phyloP scores from a whole-genome alignment of 1,139 yeast species.

The Zygoascus hellenicus region DNA sequence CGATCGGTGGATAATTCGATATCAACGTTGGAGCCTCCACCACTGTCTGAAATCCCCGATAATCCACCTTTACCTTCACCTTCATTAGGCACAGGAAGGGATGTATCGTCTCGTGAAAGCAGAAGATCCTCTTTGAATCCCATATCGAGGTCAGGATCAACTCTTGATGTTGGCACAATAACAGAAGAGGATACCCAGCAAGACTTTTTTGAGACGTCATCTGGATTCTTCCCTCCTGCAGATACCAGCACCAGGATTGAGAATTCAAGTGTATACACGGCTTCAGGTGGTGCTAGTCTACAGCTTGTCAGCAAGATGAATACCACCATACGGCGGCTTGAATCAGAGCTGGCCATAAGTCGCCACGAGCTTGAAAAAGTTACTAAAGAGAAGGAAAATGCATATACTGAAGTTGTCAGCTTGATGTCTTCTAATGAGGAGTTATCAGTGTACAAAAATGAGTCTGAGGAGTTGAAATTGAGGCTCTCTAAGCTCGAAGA shows the following conservation, averaged over 20 bases:
- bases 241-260: conserved; percentile 18
- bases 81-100: neutral
- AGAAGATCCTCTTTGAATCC: conserved; percentile 2
- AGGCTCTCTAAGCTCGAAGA: conserved; percentile 35
- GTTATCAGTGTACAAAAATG: conserved; percentile 37
- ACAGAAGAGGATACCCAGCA: conserved; percentile 4
- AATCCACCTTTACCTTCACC: neutral
- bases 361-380: conserved; percentile 57
- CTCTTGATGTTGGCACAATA: conserved; percentile 3
- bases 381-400: conserved; percentile 53
- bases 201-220: neutral
- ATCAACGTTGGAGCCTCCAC: neutral
- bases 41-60: conserved; percentile 1
- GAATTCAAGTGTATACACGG: conserved; percentile 24
- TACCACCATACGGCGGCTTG: conserved; percentile 69
- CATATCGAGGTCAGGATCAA: neutral
- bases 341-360: conserved; percentile 63
- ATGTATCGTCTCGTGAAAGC: neutral
- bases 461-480: conserved; percentile 38
- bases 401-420: conserved; percentile 60
- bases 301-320: conserved; percentile 71
- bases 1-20: neutral
- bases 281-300: conserved; percentile 38
- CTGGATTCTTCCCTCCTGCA: conserved; percentile 4
- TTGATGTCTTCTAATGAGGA: conserved; percentile 51